Conservation (phyloP, 2,329 filamentous ascomycete genomes). For the Xylariaceae sp. region DNA sequence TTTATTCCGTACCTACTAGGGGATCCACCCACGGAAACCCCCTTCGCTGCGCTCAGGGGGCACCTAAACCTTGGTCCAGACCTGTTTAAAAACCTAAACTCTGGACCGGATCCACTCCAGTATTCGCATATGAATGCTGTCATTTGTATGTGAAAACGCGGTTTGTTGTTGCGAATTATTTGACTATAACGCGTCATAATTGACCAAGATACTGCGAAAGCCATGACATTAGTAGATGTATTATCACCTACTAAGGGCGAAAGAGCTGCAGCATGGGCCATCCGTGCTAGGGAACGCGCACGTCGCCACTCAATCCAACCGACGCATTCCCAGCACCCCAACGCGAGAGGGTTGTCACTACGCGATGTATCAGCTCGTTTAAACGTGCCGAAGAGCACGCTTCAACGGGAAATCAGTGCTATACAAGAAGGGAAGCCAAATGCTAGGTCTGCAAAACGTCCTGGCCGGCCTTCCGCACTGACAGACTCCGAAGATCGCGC, state of each 20-base stretch:
- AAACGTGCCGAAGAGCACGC: neutral
- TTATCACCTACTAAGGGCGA: neutral
- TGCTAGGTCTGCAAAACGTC: neutral
- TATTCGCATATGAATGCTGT: too few species aligned
- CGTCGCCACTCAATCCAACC: neutral
- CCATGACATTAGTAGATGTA: neutral
- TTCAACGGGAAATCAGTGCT: neutral
- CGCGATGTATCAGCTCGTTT: neutral
- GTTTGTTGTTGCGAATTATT: neutral
- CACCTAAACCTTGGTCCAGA: neutral
- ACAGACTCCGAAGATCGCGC: neutral
- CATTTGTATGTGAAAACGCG: too few species aligned
- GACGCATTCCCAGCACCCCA: neutral
- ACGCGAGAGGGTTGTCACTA: neutral
- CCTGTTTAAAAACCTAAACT: neutral
- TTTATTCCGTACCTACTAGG: too few species aligned
- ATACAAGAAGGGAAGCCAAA: neutral
- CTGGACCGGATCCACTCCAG: neutral
- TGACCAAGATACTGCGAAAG: neutral
- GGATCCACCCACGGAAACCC: neutral
- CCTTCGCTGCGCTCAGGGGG: neutral
- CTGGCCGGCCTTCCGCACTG: neutral
- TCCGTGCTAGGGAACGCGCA: neutral
- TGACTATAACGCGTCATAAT: neutral
- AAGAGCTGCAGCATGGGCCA: neutral